Percentiles rank a stretch among this genome's conserved stretches.
Conservation (phyloP, 2,329 filamentous ascomycete species). For the Ophiostoma angusticollis region DNA sequence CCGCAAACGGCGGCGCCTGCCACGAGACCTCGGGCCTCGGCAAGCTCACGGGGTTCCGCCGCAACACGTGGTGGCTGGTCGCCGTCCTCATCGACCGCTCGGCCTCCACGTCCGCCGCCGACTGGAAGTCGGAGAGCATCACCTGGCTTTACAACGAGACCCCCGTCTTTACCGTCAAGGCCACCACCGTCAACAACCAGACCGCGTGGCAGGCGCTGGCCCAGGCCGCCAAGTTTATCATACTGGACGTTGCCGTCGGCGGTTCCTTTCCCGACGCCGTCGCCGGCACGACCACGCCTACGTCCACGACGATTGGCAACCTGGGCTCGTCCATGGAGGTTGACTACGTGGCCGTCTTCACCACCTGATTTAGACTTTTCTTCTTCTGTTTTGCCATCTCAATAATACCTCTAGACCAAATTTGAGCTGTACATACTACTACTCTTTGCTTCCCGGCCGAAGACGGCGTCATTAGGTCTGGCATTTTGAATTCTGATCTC, state of each 20-base stretch:
- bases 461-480: too few relatives aligned
- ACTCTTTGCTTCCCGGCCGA: too few relatives aligned
- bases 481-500: too few relatives aligned
- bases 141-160: conserved; percentile 36
- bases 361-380: conserved; percentile 2
- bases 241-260: conserved; percentile 44
- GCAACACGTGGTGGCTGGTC: conserved; percentile 32
- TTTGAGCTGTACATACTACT: too few relatives aligned
- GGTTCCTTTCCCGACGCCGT: conserved; percentile 28
- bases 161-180: conserved; percentile 31
- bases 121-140: conserved; percentile 37
- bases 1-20: conserved; percentile 26
- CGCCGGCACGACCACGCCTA: conserved; percentile 25
- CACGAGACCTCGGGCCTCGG: conserved; percentile 27
- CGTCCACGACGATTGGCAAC: conserved; percentile 30
- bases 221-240: conserved; percentile 36
- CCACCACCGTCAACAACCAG: conserved; percentile 30
- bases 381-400: not conserved
- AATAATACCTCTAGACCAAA: too few relatives aligned
- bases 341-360: conserved; percentile 34
- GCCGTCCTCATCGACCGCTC: conserved; percentile 37
- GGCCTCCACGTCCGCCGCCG: conserved; percentile 16
- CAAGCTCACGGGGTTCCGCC: conserved; percentile 13
- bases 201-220: conserved; percentile 37
- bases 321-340: conserved; percentile 38